Conservation (phyloP, 768 basidiomycete species). For the Termitomyces eurrhizus region DNA sequence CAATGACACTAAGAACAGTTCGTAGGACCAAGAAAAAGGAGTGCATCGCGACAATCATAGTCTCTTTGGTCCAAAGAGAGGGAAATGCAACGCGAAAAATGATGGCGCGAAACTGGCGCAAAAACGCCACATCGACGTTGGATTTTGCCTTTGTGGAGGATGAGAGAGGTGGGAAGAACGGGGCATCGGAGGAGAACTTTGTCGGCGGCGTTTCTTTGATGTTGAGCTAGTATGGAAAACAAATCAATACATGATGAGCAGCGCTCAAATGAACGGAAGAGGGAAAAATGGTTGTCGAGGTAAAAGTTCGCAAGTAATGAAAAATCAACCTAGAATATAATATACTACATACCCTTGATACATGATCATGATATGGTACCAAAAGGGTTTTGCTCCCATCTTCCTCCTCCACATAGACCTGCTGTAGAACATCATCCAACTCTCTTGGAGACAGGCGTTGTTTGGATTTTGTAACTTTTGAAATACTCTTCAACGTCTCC, state of each 20-base stretch:
- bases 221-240: conserved; percentile 29
- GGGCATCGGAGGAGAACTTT: conserved; percentile 48
- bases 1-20: conserved; percentile 83
- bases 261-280: not conserved
- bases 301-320: not conserved
- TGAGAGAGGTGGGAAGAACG: conserved; percentile 58
- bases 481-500: conserved; percentile 25
- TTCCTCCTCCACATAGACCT: conserved; percentile 56
- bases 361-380: conserved; percentile 58
- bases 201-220: conserved; percentile 45
- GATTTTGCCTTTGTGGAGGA: conserved; percentile 44
- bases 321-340: not conserved
- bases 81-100: conserved; percentile 69
- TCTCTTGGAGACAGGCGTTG: conserved; percentile 34
- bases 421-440: conserved; percentile 46
- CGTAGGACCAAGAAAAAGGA: conserved; percentile 82
- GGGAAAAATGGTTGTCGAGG: not conserved
- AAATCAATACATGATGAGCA: not conserved
- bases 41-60: conserved; percentile 69
- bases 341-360: conserved; percentile 51
- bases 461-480: conserved; percentile 20
- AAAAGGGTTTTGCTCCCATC: conserved; percentile 63
- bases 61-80: conserved; percentile 61
- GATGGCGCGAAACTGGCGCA: conserved; percentile 71
- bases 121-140: conserved; percentile 64